Percentiles rank a stretch among this genome's conserved stretches.
These are phyloP conservation scores for Bertia moriformis DNA, from an alignment of 2,329 filamentous ascomycete species.

Conservation along the genomic window DNA sequence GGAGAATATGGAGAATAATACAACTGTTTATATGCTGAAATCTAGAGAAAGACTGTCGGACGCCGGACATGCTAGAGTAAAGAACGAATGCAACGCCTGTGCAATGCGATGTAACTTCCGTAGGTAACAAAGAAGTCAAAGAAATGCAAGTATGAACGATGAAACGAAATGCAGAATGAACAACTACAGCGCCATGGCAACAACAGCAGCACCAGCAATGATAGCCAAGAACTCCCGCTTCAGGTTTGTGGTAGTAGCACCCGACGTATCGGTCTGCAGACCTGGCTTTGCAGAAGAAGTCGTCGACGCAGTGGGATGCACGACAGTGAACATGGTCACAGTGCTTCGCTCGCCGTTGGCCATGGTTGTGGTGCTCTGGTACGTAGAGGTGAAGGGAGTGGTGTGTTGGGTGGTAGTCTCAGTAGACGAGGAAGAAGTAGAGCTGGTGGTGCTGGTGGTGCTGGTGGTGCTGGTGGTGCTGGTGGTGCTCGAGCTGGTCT, in stretches of 20 bases:
- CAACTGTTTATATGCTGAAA: too few relatives aligned
- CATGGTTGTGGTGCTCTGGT: background rate
- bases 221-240: background rate
- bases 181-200: conserved; percentile 1
- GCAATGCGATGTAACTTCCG: too few relatives aligned
- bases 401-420: background rate
- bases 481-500: background rate
- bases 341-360: background rate
- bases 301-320: background rate
- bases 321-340: background rate
- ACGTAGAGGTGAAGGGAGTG: background rate
- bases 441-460: background rate
- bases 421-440: background rate
- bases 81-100: too few relatives aligned
- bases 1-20: too few relatives aligned
- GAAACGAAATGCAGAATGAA: too few relatives aligned
- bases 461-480: background rate
- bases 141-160: too few relatives aligned
- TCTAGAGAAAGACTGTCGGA: too few relatives aligned
- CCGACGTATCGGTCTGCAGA: background rate
- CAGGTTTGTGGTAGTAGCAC: background rate
- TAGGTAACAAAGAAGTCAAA: too few relatives aligned
- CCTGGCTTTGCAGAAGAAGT: background rate
- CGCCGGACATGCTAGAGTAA: too few relatives aligned
- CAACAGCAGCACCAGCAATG: background rate